A percentile compares a stretch with the other conserved stretches of the same genome.
Conservation (phyloP, 805 yeast genomes). For the Danielia oregonensis region DNA sequence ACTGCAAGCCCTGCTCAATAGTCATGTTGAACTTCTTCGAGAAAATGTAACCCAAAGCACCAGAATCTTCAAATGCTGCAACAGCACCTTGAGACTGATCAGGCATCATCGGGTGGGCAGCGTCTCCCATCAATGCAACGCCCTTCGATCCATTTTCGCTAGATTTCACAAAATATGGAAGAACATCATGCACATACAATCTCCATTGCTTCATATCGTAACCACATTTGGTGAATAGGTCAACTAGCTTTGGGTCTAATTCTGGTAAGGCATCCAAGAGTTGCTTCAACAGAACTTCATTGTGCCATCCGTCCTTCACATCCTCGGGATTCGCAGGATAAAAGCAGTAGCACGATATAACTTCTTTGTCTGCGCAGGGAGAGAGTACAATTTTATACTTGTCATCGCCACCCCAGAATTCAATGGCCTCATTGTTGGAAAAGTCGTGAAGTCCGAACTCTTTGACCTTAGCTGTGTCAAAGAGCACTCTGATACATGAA, state of each 20-base stretch:
- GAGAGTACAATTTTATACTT: constrained; percentile 22
- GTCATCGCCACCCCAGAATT: constrained; percentile 21
- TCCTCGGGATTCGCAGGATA: constrained; percentile 18
- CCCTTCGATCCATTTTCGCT: constrained; percentile 16
- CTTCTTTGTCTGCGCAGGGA: constrained; percentile 19
- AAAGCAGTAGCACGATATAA: constrained; percentile 23
- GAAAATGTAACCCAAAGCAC: constrained; percentile 24
- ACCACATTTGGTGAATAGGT: constrained; percentile 18
- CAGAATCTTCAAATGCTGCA: constrained; percentile 11
- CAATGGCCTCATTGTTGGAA: constrained; percentile 21
- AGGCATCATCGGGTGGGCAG: constrained; percentile 9
- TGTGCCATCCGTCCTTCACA: constrained; percentile 18
- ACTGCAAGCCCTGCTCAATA: constrained; percentile 18
- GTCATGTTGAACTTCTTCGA: constrained; percentile 20
- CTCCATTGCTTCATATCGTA: constrained; percentile 26
- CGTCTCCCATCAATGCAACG: constrained; percentile 9
- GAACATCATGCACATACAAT: constrained; percentile 21
- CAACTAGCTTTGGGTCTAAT: constrained; percentile 16
- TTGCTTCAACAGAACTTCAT: constrained; percentile 16
- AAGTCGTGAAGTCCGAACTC: constrained; percentile 17
- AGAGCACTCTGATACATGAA: constrained; percentile 21
- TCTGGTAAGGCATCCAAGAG: constrained; percentile 16
- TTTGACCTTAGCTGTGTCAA: constrained; percentile 17
- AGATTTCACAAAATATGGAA: constrained; percentile 18
- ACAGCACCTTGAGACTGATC: constrained; percentile 9